Evolutionary conservation across 2,329 filamentous ascomycete genomes (phyloP).

Genomic region (Chaetomiaceae sp.): DNA sequence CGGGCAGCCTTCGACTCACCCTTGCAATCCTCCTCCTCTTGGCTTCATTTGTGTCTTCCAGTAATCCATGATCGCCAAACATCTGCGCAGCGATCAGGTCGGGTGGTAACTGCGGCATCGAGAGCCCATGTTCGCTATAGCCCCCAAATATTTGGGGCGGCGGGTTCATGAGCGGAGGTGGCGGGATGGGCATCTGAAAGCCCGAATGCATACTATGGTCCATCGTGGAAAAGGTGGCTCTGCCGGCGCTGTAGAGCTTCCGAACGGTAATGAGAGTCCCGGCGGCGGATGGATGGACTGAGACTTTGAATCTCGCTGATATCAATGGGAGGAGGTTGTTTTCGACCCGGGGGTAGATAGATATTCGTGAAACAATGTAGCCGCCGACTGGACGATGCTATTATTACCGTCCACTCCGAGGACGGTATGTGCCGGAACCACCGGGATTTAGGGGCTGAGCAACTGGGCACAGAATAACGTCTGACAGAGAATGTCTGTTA

Average conservation of each 20-base stretch:
- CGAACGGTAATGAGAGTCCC: not conserved
- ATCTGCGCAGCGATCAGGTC: slow-evolving; percentile 55
- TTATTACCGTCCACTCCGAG: slow-evolving; percentile 22
- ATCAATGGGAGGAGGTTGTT: not conserved
- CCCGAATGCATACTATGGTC: slow-evolving; percentile 47
- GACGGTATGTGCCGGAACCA: slow-evolving; percentile 13
- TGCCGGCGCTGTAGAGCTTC: slow-evolving; percentile 3
- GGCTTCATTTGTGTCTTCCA: slow-evolving; percentile 70
- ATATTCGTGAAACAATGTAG: slow-evolving; percentile 11
- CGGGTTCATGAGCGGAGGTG: slow-evolving; percentile 59
- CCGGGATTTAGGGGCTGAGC: slow-evolving; percentile 20
- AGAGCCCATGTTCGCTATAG: slow-evolving; percentile 57
- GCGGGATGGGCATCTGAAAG: slow-evolving; percentile 56
- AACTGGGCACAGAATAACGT: not conserved
- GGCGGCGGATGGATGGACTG: not conserved
- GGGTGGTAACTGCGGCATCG: slow-evolving; percentile 51
- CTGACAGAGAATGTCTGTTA: slow-evolving; percentile 1
- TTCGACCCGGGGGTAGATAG: not conserved
- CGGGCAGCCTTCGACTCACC: slow-evolving; percentile 47
- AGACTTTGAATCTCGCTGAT: not conserved
- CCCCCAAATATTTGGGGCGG: slow-evolving; percentile 66
- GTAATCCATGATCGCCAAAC: slow-evolving; percentile 54
- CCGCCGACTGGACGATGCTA: slow-evolving; percentile 17
- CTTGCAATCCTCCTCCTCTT: slow-evolving; percentile 86
- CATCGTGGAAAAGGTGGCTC: slow-evolving; percentile 34